phyloP scores from a whole-genome alignment of 331 rosid genomes.

The Pyracantha coccinea region DNA sequence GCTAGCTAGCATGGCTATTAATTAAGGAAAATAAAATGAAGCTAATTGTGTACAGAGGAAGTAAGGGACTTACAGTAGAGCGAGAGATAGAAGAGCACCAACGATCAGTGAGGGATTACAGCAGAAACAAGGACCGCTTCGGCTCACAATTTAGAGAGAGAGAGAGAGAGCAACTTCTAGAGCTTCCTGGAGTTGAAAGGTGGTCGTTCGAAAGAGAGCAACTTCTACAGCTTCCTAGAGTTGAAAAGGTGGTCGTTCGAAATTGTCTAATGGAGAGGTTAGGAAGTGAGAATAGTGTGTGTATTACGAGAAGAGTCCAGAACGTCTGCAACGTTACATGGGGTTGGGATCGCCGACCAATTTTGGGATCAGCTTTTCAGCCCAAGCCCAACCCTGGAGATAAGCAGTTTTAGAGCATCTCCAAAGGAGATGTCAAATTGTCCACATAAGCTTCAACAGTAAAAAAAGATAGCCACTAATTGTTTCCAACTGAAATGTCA shows the following conservation, averaged over 20 bases:
- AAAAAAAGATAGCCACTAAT: too few species aligned
- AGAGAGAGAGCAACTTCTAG: slow-evolving; percentile 20
- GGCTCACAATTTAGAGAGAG: background rate
- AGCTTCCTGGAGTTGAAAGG: slow-evolving; percentile 22
- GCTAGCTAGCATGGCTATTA: background rate
- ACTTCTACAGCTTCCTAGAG: slow-evolving; percentile 42
- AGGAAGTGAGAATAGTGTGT: background rate
- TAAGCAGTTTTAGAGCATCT: background rate
- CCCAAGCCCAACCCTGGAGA: background rate
- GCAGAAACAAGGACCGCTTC: too few species aligned
- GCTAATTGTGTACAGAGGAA: background rate
- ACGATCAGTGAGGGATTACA: too few species aligned
- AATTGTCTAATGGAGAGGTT: background rate
- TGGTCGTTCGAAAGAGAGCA: background rate
- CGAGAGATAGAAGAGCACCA: background rate
- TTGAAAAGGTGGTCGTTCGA: background rate
- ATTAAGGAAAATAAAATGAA: background rate
- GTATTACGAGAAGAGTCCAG: background rate
- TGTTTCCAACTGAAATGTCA: too few species aligned
- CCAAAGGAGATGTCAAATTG: too few species aligned
- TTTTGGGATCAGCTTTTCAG: background rate
- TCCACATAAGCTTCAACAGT: too few species aligned
- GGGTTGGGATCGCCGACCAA: background rate
- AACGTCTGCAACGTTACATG: background rate
- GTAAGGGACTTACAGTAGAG: background rate